These are phyloP conservation scores for Miamiensis avidus DNA, from an alignment of 169 alveolate species.

Conservation along the genomic window DNA sequence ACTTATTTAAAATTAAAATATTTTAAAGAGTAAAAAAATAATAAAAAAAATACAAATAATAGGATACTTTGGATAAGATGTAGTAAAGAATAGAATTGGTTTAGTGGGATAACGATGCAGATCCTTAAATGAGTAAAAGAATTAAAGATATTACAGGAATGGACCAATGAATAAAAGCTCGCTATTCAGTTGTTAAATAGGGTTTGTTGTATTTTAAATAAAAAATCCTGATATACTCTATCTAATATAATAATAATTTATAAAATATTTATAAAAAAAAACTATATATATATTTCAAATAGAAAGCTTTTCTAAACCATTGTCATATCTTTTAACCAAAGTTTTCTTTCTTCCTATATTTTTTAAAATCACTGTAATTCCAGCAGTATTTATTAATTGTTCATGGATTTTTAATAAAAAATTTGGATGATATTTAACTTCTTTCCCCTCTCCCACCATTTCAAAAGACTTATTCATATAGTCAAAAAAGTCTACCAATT, in stretches of 20 bases:
- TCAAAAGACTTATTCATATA: not conserved
- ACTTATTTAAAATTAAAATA: not conserved
- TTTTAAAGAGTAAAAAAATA: not conserved
- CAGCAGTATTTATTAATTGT: not conserved
- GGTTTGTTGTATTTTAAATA: no score
- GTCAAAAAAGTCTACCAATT: not conserved
- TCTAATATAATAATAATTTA: no score
- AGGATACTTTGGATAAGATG: conserved; percentile 66
- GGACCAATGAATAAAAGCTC: no score
- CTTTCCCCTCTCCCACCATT: not conserved
- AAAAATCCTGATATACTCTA: no score
- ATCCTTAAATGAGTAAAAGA: conserved; percentile 57
- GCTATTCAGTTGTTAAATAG: no score
- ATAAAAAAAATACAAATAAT: not conserved
- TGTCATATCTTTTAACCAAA: not conserved
- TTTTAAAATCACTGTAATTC: not conserved
- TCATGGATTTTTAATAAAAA: not conserved
- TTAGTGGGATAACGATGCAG: conserved; percentile 72
- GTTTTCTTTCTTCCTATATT: not conserved
- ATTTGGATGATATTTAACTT: not conserved
- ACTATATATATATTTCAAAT: no score
- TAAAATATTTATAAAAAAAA: no score
- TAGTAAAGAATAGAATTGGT: conserved; percentile 63
- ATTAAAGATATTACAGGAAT: conserved; percentile 57
- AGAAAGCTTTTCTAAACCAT: not conserved